Conservation (phyloP, 139 green algal species). For the Pseudopediastrum boryanum region DNA sequence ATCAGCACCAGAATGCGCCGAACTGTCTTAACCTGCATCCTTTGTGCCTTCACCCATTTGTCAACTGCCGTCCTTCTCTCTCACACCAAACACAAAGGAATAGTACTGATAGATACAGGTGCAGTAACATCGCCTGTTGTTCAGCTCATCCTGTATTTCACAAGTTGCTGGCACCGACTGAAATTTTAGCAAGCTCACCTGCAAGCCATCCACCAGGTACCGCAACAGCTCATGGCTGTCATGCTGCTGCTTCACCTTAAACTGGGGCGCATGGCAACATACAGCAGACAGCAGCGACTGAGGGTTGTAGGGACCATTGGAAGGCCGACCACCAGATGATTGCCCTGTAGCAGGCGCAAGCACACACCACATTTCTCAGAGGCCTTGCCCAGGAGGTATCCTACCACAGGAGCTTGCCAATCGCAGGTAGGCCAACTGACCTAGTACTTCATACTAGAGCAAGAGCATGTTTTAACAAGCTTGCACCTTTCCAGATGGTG, state of each 20-base stretch:
- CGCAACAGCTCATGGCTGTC: conserved; percentile 75
- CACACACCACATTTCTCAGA: not conserved
- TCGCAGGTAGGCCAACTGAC: not conserved
- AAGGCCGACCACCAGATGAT: not conserved
- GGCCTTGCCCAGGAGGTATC: not conserved
- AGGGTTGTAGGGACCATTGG: conserved; percentile 63
- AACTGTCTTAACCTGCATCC: too few relatives aligned
- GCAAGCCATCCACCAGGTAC: conserved; percentile 59
- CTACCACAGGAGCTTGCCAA: not conserved
- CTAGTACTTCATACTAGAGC: not conserved
- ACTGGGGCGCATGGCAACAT: conserved; percentile 57
- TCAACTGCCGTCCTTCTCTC: too few relatives aligned
- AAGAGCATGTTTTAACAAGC: not conserved
- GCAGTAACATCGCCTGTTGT: too few relatives aligned
- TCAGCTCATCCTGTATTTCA: too few relatives aligned
- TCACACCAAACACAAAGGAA: too few relatives aligned
- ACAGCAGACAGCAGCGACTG: conserved; percentile 65
- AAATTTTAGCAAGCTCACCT: conserved; percentile 45
- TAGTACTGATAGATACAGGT: too few relatives aligned
- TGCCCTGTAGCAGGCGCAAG: not conserved
- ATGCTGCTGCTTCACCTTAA: conserved; percentile 70
- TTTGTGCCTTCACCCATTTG: too few relatives aligned
- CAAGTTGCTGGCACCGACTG: too few relatives aligned
- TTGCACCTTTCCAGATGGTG: too few relatives aligned
- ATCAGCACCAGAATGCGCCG: too few relatives aligned